These are phyloP conservation scores for Leonotis leonurus DNA, from an alignment of 257 asterid genomes.

Conservation along the genomic window DNA sequence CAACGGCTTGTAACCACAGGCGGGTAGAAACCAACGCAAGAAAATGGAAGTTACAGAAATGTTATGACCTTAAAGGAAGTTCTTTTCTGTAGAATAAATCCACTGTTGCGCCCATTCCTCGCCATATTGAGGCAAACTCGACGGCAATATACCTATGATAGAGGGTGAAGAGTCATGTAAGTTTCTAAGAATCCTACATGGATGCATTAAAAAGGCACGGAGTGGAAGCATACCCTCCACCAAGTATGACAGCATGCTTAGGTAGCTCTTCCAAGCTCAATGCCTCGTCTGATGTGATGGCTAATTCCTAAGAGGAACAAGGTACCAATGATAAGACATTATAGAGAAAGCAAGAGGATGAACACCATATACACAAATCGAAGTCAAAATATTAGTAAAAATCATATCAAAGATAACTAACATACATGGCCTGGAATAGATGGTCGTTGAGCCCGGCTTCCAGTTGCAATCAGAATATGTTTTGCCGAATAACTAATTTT, in stretches of 20 bases:
- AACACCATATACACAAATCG: not conserved
- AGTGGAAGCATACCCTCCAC: slow-evolving; percentile 67
- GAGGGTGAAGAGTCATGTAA: slow-evolving; percentile 4
- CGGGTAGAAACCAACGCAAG: not conserved
- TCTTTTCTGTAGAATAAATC: slow-evolving; percentile 86
- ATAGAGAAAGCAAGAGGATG: not conserved
- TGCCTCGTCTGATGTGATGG: slow-evolving; percentile 98
- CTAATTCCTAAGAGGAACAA: slow-evolving; percentile 57
- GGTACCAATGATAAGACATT: not conserved
- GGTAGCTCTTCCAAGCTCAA: slow-evolving; percentile 98
- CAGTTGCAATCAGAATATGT: slow-evolving; percentile 87
- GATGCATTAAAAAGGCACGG: not conserved
- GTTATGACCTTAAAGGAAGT: slow-evolving; percentile 80
- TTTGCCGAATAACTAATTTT: slow-evolving; percentile 80
- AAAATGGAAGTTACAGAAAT: not conserved
- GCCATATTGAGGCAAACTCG: slow-evolving; percentile 99
- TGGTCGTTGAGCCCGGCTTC: slow-evolving; percentile 86
- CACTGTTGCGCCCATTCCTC: slow-evolving; percentile 92
- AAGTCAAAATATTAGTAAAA: not conserved
- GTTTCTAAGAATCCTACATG: slow-evolving; percentile 10
- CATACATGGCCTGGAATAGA: slow-evolving; percentile 77
- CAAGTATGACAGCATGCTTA: slow-evolving; percentile 75
- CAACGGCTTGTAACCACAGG: not conserved
- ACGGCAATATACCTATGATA: slow-evolving; percentile 83
- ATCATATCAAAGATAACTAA: slow-evolving; percentile 2